Evolutionary conservation across 805 yeast genomes (phyloP).

Genomic region (Torulaspora gathmanii): DNA sequence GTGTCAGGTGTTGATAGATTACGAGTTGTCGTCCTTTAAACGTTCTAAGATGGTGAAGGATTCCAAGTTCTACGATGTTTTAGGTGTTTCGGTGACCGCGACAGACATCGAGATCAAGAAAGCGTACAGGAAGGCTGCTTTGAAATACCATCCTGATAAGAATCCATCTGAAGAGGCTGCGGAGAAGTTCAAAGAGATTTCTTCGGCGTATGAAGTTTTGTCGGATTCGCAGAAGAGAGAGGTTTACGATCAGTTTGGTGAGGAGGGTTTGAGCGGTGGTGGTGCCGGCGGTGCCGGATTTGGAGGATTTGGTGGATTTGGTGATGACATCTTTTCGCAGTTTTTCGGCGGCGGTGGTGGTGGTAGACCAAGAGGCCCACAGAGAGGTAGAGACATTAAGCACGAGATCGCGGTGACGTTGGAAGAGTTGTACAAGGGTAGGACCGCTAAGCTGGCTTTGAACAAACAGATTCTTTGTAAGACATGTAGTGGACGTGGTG

Average conservation of each 20-base stretch:
- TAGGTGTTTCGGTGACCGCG: slow-evolving; percentile 69
- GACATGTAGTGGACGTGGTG: slow-evolving; percentile 92
- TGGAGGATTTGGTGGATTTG: slow-evolving; percentile 41
- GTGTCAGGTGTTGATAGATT: neutral
- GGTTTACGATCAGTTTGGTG: slow-evolving; percentile 83
- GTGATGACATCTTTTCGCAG: slow-evolving; percentile 48
- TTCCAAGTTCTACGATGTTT: slow-evolving; percentile 66
- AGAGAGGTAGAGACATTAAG: slow-evolving; percentile 84
- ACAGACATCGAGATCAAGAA: slow-evolving; percentile 69
- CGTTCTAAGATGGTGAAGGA: slow-evolving; percentile 64
- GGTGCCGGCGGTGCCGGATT: slow-evolving; percentile 68
- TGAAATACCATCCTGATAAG: slow-evolving; percentile 81
- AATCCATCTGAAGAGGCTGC: slow-evolving; percentile 80
- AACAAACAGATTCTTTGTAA: slow-evolving; percentile 88
- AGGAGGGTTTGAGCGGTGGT: slow-evolving; percentile 82
- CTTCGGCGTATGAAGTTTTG: slow-evolving; percentile 83
- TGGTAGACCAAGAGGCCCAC: slow-evolving; percentile 75
- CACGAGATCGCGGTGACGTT: slow-evolving; percentile 80
- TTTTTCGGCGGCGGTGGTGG: slow-evolving; percentile 79
- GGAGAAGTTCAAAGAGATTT: slow-evolving; percentile 88
- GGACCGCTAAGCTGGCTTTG: slow-evolving; percentile 87
- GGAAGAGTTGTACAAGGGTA: slow-evolving; percentile 92
- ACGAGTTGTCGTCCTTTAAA: slow-evolving; percentile 17
- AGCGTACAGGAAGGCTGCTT: slow-evolving; percentile 76
- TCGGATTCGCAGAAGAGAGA: slow-evolving; percentile 86